Conservation (phyloP, 371 early-diverging fungal genomes). For the Mucor plumbeus region DNA sequence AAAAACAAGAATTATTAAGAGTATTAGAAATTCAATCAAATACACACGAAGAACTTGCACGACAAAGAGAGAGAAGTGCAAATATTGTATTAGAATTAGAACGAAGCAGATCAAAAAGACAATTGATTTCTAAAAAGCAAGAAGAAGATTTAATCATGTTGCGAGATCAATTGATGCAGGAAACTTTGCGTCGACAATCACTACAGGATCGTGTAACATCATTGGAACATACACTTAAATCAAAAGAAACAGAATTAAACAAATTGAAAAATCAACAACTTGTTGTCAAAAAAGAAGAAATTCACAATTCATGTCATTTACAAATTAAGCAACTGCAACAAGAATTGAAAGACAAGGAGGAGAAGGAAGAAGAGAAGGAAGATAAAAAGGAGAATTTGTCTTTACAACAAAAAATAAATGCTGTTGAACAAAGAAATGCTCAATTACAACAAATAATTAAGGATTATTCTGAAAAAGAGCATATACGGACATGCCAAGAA, state of each 20-base stretch:
- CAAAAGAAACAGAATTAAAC: conserved; percentile 1
- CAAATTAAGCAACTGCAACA: not conserved
- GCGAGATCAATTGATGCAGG: conserved; percentile 5
- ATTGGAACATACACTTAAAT: not conserved
- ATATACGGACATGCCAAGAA: not conserved
- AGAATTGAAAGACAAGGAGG: not conserved
- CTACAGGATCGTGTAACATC: conserved; percentile 13
- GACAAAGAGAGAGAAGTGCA: conserved; percentile 15
- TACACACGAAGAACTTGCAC: conserved; percentile 4
- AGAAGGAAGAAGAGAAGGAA: not conserved
- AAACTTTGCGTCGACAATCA: conserved; percentile 3
- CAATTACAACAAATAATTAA: not conserved
- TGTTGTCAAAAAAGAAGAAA: conserved; percentile 3
- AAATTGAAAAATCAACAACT: not conserved
- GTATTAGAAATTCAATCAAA: not conserved
- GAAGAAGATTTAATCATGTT: not conserved
- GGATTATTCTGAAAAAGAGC: not conserved
- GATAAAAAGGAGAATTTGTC: not conserved
- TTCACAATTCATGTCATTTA: not conserved
- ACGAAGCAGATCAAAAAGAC: not conserved
- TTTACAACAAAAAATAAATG: not conserved
- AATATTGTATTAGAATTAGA: conserved; percentile 13
- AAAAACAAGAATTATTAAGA: not conserved
- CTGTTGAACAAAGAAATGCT: not conserved
- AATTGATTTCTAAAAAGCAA: not conserved